These are phyloP conservation scores for Staphylotrichum tortipilum DNA, from an alignment of 495 filamentous ascomycete genomes.

Conservation along the genomic window DNA sequence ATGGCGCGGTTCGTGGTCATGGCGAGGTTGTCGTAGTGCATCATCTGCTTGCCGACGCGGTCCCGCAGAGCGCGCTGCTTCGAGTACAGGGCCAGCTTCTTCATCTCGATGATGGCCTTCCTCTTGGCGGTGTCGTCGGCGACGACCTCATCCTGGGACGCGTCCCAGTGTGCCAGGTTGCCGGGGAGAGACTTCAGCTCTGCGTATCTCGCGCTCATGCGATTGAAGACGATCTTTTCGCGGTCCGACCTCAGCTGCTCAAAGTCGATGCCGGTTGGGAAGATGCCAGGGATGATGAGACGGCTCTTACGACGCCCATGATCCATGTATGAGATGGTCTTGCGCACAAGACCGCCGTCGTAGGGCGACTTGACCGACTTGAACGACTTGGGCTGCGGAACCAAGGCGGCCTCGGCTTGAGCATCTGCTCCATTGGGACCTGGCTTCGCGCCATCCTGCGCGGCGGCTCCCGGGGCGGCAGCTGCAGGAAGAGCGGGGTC, in stretches of 20 bases:
- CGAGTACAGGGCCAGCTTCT: slow-evolving; percentile 68
- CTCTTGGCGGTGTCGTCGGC: slow-evolving; percentile 77
- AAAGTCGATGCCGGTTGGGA: slow-evolving; percentile 78
- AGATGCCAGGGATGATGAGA: slow-evolving; percentile 71
- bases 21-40: slow-evolving; percentile 86
- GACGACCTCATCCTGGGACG: slow-evolving; percentile 58
- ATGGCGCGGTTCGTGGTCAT: slow-evolving; percentile 86
- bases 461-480: slow-evolving; percentile 41
- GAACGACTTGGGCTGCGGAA: slow-evolving; percentile 30
- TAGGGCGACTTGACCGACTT: slow-evolving; percentile 63
- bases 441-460: slow-evolving; percentile 43
- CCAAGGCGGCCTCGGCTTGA: slow-evolving; percentile 20
- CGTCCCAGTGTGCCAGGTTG: slow-evolving; percentile 78
- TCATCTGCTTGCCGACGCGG: slow-evolving; percentile 77
- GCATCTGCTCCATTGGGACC: slow-evolving; percentile 17
- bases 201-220: slow-evolving; percentile 69
- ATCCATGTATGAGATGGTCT: slow-evolving; percentile 65
- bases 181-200: slow-evolving; percentile 75
- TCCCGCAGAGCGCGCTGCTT: slow-evolving; percentile 82
- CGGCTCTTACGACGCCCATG: slow-evolving; percentile 65
- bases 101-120: slow-evolving; percentile 87
- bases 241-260: slow-evolving; percentile 75
- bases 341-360: slow-evolving; percentile 39
- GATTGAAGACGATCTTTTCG: slow-evolving; percentile 81
- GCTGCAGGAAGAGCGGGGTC: slow-evolving; percentile 29